These are phyloP conservation scores for Aspergillus sp. DNA, from an alignment of 2,329 filamentous ascomycete species.

Conservation along the genomic window DNA sequence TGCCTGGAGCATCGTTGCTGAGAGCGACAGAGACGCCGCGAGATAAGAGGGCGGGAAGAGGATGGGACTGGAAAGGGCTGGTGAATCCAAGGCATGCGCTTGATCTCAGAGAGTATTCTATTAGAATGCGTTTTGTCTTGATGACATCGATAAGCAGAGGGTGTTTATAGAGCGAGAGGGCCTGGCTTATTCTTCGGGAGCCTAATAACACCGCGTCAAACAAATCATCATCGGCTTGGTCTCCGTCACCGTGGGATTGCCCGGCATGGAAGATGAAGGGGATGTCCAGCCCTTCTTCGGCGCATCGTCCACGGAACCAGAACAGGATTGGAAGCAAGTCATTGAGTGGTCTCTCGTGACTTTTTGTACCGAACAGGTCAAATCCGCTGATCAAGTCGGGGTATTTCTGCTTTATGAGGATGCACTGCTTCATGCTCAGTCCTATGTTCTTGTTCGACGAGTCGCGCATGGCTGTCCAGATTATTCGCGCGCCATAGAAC, in stretches of 20 bases:
- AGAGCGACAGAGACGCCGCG: constrained; percentile 82
- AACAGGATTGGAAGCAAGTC: constrained; percentile 84
- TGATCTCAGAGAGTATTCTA: constrained; percentile 89
- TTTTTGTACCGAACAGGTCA: constrained; percentile 88
- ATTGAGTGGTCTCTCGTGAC: constrained; percentile 72
- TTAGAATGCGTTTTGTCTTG: constrained; percentile 82
- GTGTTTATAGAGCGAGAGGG: constrained; percentile 87
- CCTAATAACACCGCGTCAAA: constrained; percentile 88
- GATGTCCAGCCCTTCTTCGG: constrained; percentile 75
- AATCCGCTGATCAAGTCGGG: constrained; percentile 83
- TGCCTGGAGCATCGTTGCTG: constrained; percentile 88
- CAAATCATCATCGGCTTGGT: constrained; percentile 77
- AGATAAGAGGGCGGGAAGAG: constrained; percentile 80
- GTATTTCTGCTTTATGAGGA: constrained; percentile 77
- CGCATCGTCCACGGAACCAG: constrained; percentile 89
- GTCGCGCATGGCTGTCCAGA: constrained; percentile 77
- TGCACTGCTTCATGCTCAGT: constrained; percentile 85
- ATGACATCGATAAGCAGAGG: constrained; percentile 86
- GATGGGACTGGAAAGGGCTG: constrained; percentile 74
- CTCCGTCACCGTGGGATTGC: constrained; percentile 81
- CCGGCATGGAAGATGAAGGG: constrained; percentile 97
- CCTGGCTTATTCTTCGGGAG: constrained; percentile 86
- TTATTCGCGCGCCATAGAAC: constrained; percentile 85
- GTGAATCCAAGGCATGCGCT: constrained; percentile 86
- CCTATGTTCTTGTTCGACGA: constrained; percentile 69